These are phyloP conservation scores for Misopates orontium DNA, from an alignment of 257 asterid species.

Conservation along the genomic window DNA sequence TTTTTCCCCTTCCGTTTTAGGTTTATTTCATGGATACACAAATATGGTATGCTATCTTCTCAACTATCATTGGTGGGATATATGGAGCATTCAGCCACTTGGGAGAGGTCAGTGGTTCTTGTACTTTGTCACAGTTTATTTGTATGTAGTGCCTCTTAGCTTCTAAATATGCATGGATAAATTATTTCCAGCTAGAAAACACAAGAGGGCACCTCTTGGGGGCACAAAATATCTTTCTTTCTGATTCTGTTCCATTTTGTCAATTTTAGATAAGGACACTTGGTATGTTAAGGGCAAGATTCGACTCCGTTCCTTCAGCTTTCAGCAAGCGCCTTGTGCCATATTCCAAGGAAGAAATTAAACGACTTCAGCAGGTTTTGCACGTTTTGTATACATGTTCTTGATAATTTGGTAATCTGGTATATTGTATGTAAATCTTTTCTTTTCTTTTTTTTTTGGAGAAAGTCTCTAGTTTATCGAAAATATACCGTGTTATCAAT, in stretches of 20 bases:
- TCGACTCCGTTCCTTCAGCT: conserved; percentile 87
- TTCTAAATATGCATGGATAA: not conserved
- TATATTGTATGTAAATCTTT: too few relatives aligned
- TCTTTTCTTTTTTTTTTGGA: too few relatives aligned
- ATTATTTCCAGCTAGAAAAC: not conserved
- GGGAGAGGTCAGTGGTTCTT: conserved; percentile 77
- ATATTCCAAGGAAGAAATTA: conserved; percentile 55
- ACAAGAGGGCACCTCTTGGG: conserved; percentile 5
- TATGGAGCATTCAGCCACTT: conserved; percentile 98
- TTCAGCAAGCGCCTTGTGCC: conserved; percentile 89
- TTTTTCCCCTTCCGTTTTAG: conserved; percentile 37
- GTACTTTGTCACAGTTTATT: conserved; percentile 1
- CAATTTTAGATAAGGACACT: conserved; percentile 85
- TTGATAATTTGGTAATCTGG: too few relatives aligned
- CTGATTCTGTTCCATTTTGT: conserved; percentile 22
- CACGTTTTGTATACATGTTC: conserved; percentile 28
- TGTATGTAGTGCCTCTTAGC: not conserved
- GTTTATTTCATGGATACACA: conserved; percentile 95
- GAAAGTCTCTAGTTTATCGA: too few relatives aligned
- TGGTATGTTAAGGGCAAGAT: conserved; percentile 96
- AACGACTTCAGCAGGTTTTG: conserved; percentile 48
- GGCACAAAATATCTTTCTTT: conserved; percentile 9
- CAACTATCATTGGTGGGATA: conserved; percentile 89
- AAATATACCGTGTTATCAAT: conserved; percentile 15
- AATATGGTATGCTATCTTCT: conserved; percentile 95